phyloP scores from a whole-genome alignment of 176 grass and related monocot genomes.

The Bolboschoenus planiculmis region DNA sequence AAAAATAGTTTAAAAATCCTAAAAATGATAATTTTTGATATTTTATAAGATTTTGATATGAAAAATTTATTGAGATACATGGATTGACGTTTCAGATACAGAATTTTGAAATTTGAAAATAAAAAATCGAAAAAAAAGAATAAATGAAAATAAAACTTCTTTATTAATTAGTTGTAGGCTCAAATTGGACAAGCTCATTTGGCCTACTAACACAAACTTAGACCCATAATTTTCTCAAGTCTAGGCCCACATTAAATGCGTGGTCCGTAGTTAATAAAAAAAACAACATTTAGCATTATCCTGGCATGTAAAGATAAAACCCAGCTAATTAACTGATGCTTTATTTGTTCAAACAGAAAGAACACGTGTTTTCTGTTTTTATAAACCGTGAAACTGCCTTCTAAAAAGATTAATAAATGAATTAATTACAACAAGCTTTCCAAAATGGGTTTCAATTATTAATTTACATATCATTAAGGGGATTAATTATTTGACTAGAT shows the following conservation, averaged over 20 bases:
- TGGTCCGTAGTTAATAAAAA: background rate
- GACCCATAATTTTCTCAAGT: background rate
- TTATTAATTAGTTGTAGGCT: background rate
- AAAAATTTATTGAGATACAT: too few relatives aligned
- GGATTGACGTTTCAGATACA: too few relatives aligned
- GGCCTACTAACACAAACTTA: background rate
- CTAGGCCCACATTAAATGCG: background rate
- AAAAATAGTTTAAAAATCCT: too few relatives aligned
- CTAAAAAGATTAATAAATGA: background rate
- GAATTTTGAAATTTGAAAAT: too few relatives aligned
- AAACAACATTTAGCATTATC: background rate
- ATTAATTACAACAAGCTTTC: background rate
- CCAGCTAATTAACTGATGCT: background rate
- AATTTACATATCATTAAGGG: background rate
- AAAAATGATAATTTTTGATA: too few relatives aligned
- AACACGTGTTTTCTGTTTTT: background rate
- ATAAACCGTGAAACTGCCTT: background rate
- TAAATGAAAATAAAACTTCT: background rate
- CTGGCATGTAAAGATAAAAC: background rate
- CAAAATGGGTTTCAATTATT: background rate
- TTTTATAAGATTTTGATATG: too few relatives aligned
- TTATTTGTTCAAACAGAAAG: background rate
- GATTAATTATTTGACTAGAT: background rate
- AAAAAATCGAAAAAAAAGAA: too few relatives aligned
- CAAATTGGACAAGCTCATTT: background rate